Percentiles rank a stretch among this genome's conserved stretches.
These are phyloP conservation scores for Penicillium sp. DNA, from an alignment of 2,329 filamentous ascomycete species.

Conservation along the genomic window DNA sequence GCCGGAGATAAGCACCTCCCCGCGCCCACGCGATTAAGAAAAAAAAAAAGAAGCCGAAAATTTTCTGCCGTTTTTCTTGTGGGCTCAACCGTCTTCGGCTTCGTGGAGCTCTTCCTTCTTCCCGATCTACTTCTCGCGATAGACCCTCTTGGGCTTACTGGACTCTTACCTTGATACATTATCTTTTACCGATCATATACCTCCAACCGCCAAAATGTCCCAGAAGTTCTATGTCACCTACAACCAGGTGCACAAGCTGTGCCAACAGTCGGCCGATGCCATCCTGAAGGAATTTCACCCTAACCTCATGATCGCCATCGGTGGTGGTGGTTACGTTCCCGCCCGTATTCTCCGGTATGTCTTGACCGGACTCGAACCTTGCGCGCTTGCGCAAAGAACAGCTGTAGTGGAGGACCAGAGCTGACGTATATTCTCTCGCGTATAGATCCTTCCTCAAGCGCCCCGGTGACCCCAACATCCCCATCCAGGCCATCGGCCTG, in stretches of 20 bases:
- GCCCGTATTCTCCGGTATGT: conserved; percentile 83
- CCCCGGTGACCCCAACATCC: conserved; percentile 85
- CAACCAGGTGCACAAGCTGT: conserved; percentile 96
- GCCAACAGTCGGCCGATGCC: conserved; percentile 76
- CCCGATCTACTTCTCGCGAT: neutral
- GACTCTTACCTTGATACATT: neutral
- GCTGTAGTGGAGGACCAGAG: neutral
- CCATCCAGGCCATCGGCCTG: conserved; percentile 97
- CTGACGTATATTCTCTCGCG: neutral
- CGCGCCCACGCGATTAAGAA: conserved; percentile 11
- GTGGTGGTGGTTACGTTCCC: conserved; percentile 94
- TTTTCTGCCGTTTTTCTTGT: conserved; percentile 13
- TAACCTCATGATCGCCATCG: conserved; percentile 97
- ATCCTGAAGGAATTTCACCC: conserved; percentile 87
- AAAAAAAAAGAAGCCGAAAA: conserved; percentile 10
- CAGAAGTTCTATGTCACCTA: conserved; percentile 90
- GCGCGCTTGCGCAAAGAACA: neutral
- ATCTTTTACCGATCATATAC: neutral
- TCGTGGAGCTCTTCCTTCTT: neutral
- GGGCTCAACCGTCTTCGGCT: conserved; percentile 2
- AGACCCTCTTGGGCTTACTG: neutral
- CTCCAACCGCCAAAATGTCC: conserved; percentile 60
- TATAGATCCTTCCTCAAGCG: conserved; percentile 85
- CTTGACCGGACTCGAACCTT: neutral
- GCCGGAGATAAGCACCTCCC: conserved; percentile 10